Conservation (phyloP, 2,329 filamentous ascomycete genomes). For the Phaeosphaeriaceae sp. region DNA sequence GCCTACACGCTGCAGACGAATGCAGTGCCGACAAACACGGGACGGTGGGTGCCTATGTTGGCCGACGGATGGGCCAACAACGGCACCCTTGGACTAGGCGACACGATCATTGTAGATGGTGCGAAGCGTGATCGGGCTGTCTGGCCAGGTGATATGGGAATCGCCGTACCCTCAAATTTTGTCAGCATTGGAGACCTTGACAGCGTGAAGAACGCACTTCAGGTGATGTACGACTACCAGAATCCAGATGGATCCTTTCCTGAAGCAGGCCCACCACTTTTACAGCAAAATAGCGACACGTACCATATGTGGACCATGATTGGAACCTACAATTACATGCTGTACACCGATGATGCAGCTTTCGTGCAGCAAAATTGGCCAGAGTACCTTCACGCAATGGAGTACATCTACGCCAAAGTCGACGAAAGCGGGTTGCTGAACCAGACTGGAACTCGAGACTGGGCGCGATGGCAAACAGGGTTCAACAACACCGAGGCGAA, state of each 20-base stretch:
- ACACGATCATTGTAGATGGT: slow-evolving; percentile 47
- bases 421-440: slow-evolving; percentile 54
- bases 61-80: slow-evolving; percentile 46
- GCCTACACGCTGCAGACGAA: slow-evolving; percentile 51
- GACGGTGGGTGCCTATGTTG: slow-evolving; percentile 32
- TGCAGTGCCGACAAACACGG: slow-evolving; percentile 42
- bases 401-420: slow-evolving; percentile 52
- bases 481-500: slow-evolving; percentile 61
- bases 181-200: slow-evolving; percentile 18
- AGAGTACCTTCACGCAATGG: slow-evolving; percentile 57
- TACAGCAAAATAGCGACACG: slow-evolving; percentile 44
- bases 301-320: slow-evolving; percentile 63
- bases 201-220: slow-evolving; percentile 19
- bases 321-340: slow-evolving; percentile 64
- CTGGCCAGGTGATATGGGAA: slow-evolving; percentile 39
- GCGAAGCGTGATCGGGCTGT: slow-evolving; percentile 50
- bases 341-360: slow-evolving; percentile 60
- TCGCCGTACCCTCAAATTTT: slow-evolving; percentile 18
- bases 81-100: slow-evolving; percentile 39
- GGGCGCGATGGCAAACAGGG: slow-evolving; percentile 55
- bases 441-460: slow-evolving; percentile 58
- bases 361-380: slow-evolving; percentile 59
- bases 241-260: slow-evolving; percentile 44
- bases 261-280: slow-evolving; percentile 49
- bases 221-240: slow-evolving; percentile 13